Evolutionary conservation across 2,329 filamentous ascomycete species (phyloP).

Genomic region (Sporothrix protearum): DNA sequence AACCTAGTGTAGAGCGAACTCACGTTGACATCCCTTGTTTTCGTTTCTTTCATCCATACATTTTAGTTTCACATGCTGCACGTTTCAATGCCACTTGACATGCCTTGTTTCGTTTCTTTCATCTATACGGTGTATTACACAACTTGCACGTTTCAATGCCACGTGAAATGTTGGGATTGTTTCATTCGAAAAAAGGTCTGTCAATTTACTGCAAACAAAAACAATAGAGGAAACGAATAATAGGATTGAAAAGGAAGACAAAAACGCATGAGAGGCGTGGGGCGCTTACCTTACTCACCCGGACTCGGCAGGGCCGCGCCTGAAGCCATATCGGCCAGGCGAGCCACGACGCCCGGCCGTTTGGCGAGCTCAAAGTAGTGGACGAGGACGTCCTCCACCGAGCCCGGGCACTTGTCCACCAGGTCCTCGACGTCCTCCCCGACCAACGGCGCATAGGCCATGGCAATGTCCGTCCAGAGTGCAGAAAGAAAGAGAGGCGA

Average conservation of each 20-base stretch:
- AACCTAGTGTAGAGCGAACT: background rate
- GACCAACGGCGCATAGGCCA: background rate
- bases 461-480: background rate
- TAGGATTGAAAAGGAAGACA: background rate
- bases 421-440: background rate
- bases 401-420: background rate
- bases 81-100: too few relatives aligned
- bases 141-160: too few relatives aligned
- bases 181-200: background rate
- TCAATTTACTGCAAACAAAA: too few relatives aligned
- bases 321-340: background rate
- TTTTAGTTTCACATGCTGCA: background rate
- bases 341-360: background rate
- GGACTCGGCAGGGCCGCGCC: too few relatives aligned
- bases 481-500: background rate
- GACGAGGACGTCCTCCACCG: background rate
- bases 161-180: too few relatives aligned
- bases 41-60: background rate
- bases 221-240: background rate
- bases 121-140: too few relatives aligned
- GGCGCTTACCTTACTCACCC: background rate
- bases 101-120: too few relatives aligned
- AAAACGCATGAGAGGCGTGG: background rate
- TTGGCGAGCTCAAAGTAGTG: slow-evolving; percentile 4
- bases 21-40: background rate